Evolutionary conservation across 2,329 filamentous ascomycete genomes (phyloP).

Genomic region (Calonectria henricotiae): DNA sequence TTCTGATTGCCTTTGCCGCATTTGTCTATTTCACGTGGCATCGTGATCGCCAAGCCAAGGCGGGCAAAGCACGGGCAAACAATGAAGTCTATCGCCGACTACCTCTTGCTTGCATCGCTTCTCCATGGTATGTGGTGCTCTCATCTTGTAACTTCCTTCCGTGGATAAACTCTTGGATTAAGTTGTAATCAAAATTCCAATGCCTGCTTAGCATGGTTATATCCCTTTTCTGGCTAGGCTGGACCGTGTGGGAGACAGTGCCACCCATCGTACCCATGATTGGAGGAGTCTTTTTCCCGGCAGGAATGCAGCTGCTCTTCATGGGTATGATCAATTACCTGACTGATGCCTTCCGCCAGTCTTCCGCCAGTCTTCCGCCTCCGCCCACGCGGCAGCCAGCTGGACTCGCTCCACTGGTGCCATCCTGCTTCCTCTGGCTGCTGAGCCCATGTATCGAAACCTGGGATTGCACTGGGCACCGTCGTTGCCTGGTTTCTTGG

Average conservation of each 20-base stretch:
- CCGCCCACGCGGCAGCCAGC: slow-evolving; percentile 57
- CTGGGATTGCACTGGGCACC: slow-evolving; percentile 58
- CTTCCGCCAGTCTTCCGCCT: slow-evolving; percentile 56
- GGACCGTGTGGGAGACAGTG: slow-evolving; percentile 65
- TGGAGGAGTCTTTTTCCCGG: slow-evolving; percentile 63
- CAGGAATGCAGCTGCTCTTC: slow-evolving; percentile 56
- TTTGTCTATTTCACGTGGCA: slow-evolving; percentile 53
- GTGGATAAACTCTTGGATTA: neutral
- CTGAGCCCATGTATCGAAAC: slow-evolving; percentile 54
- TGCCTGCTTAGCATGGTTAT: slow-evolving; percentile 64
- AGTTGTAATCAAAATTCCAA: slow-evolving; percentile 4
- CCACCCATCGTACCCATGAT: slow-evolving; percentile 59
- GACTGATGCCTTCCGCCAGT: slow-evolving; percentile 55
- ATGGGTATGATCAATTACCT: slow-evolving; percentile 59
- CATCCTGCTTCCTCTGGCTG: slow-evolving; percentile 55
- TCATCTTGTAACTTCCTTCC: neutral
- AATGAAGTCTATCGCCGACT: slow-evolving; percentile 57
- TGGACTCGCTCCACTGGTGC: slow-evolving; percentile 57
- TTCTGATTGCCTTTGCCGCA: slow-evolving; percentile 46
- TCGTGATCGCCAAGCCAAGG: slow-evolving; percentile 49
- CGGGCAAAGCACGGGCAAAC: slow-evolving; percentile 54
- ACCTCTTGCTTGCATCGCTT: slow-evolving; percentile 70
- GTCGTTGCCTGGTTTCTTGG: slow-evolving; percentile 56
- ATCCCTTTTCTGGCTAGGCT: slow-evolving; percentile 74
- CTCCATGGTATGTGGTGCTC: slow-evolving; percentile 66